phyloP scores from a whole-genome alignment of 129 eudicot species.

The Smallanthus sonchifolius region DNA sequence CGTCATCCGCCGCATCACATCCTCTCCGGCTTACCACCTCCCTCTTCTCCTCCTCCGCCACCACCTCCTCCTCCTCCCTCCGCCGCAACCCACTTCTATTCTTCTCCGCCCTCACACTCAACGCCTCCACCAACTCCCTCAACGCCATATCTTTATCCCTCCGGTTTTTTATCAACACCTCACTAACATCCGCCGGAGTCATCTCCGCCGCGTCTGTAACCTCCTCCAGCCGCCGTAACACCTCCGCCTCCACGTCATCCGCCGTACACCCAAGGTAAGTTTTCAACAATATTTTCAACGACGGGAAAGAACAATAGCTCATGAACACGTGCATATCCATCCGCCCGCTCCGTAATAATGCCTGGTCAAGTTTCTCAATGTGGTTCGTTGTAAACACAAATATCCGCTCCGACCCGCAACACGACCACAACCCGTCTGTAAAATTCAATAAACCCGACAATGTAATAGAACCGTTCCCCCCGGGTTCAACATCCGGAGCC shows the following conservation, averaged over 20 bases:
- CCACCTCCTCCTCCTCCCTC: conserved; percentile 2
- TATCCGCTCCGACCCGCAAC: conserved; percentile 89
- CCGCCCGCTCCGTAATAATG: conserved; percentile 86
- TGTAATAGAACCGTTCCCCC: conserved; percentile 49
- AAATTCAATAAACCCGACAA: conserved; percentile 82
- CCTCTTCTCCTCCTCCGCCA: conserved; percentile 68
- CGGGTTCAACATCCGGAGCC: conserved; percentile 15
- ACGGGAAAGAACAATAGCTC: conserved; percentile 59
- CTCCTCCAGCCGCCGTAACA: conserved; percentile 36
- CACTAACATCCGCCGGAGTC: conserved; percentile 94
- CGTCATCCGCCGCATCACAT: conserved; percentile 18
- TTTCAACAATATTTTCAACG: conserved; percentile 59
- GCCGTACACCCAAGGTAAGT: conserved; percentile 61
- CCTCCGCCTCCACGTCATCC: conserved; percentile 36
- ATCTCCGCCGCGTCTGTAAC: conserved; percentile 53
- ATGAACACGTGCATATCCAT: conserved; percentile 95
- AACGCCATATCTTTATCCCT: conserved; percentile 61
- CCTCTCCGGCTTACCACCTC: conserved; percentile 49
- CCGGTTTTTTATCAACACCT: conserved; percentile 73
- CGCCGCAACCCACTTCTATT: conserved; percentile 2
- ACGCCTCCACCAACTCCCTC: conserved; percentile 48
- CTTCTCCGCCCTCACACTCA: conserved; percentile 51
- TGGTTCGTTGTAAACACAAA: conserved; percentile 95
- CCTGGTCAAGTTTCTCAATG: conserved; percentile 88
- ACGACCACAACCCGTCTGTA: conserved; percentile 94